phyloP scores from a whole-genome alignment of 1,284 basidiomycete genomes.

The Cryptococcus wingfieldii region DNA sequence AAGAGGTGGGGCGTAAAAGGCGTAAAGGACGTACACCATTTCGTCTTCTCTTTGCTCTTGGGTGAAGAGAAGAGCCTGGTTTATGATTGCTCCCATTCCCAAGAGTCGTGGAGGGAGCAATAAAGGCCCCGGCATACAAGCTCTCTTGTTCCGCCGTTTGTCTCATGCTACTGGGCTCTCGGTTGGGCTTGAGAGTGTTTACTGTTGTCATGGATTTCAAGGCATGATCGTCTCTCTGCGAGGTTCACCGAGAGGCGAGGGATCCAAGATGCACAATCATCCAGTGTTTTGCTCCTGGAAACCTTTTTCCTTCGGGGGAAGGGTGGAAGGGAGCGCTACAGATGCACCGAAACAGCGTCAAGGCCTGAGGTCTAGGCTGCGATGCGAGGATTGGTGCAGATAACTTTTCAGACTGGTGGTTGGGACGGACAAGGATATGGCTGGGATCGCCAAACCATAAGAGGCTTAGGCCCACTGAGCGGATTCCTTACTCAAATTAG shows the following conservation, averaged over 20 bases:
- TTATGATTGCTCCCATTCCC: constrained; percentile 14
- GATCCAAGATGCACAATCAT: constrained; percentile 15
- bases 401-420: not conserved
- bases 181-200: not conserved
- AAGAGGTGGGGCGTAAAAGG: constrained; percentile 24
- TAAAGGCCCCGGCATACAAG: constrained; percentile 27
- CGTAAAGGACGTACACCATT: constrained; percentile 22
- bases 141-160: not conserved
- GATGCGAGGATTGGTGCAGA: constrained; percentile 32
- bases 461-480: constrained; percentile 16
- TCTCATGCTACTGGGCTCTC: not conserved
- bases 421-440: not conserved
- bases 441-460: constrained; percentile 10
- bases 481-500: not conserved
- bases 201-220: constrained; percentile 20
- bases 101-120: constrained; percentile 7
- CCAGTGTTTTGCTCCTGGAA: not conserved
- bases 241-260: constrained; percentile 13
- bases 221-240: constrained; percentile 16
- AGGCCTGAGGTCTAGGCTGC: constrained; percentile 4
- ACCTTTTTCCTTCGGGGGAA: not conserved
- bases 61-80: constrained; percentile 7
- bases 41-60: not conserved
- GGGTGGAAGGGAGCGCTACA: not conserved
- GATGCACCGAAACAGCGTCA: constrained; percentile 25